Evolutionary conservation across 768 basidiomycete species (phyloP).

Genomic region (Lactifluus piperatus): DNA sequence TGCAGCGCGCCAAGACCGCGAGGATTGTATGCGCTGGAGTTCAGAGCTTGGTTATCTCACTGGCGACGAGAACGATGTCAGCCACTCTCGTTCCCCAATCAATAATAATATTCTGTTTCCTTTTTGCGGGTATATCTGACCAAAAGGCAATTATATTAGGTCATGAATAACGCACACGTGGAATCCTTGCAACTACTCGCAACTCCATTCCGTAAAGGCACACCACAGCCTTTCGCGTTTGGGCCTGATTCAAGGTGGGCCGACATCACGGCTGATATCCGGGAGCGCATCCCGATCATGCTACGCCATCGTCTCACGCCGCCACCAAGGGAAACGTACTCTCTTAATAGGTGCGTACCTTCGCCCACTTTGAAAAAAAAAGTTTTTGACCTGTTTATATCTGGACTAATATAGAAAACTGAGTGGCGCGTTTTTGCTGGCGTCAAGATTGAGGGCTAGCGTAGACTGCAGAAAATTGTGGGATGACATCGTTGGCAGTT

Average conservation of each 20-base stretch:
- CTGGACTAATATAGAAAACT: conserved; percentile 50
- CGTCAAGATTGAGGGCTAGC: conserved; percentile 61
- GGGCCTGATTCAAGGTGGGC: conserved; percentile 56
- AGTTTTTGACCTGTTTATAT: background rate
- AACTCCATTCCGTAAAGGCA: conserved; percentile 64
- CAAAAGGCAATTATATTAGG: conserved; percentile 36
- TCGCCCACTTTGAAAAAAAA: background rate
- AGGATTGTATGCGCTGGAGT: conserved; percentile 64
- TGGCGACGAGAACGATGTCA: conserved; percentile 75
- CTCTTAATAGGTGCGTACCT: conserved; percentile 65
- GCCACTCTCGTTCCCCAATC: too few species aligned
- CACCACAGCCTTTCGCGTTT: conserved; percentile 72
- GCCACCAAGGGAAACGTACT: conserved; percentile 91
- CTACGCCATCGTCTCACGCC: conserved; percentile 81
- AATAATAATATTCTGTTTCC: too few species aligned
- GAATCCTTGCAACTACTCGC: conserved; percentile 78
- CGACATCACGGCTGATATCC: conserved; percentile 66
- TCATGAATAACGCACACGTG: conserved; percentile 83
- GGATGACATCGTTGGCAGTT: conserved; percentile 51
- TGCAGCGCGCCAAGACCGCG: conserved; percentile 59
- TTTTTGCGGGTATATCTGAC: background rate
- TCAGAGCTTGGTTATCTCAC: conserved; percentile 83
- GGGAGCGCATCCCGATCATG: conserved; percentile 84
- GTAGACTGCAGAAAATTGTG: conserved; percentile 71
- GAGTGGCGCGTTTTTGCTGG: conserved; percentile 74